A percentile compares a stretch with the other conserved stretches of the same genome.
Evolutionary conservation across 2,329 filamentous ascomycete species (phyloP).

Genomic region (Helicocarpus griseus): DNA sequence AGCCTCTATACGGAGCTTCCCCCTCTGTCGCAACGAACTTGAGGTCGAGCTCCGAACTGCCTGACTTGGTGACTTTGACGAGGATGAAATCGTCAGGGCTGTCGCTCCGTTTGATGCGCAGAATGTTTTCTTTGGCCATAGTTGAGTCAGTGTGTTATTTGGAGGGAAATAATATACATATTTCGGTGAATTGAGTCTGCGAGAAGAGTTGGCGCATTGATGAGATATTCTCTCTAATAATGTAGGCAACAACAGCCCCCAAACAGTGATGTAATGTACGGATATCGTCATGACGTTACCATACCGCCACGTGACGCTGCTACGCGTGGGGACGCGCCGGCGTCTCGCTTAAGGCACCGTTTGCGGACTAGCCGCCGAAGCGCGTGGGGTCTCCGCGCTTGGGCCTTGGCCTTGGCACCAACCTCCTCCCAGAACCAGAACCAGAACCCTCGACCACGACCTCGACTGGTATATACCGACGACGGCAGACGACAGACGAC

Average conservation of each 20-base stretch:
- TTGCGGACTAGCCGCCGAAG: constrained; percentile 4
- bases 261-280: neutral
- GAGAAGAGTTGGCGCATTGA: neutral
- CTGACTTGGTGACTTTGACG: constrained; percentile 36
- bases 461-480: neutral
- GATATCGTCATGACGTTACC: neutral
- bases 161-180: neutral
- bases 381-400: constrained; percentile 3
- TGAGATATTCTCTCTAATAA: neutral
- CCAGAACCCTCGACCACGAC: constrained; percentile 1
- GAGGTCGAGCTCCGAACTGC: constrained; percentile 39
- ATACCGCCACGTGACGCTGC: constrained; percentile 1
- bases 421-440: constrained; percentile 2
- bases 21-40: constrained; percentile 50
- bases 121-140: constrained; percentile 26
- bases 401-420: too few species aligned
- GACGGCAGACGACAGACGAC: neutral
- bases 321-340: neutral
- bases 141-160: neutral
- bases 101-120: constrained; percentile 42
- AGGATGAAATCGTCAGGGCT: constrained; percentile 35
- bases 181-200: neutral
- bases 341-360: constrained; percentile 1
- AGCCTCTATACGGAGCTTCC: constrained; percentile 42
- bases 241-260: too few species aligned